phyloP scores from a whole-genome alignment of 345 rosid species.

The Eucalyptus rudis region DNA sequence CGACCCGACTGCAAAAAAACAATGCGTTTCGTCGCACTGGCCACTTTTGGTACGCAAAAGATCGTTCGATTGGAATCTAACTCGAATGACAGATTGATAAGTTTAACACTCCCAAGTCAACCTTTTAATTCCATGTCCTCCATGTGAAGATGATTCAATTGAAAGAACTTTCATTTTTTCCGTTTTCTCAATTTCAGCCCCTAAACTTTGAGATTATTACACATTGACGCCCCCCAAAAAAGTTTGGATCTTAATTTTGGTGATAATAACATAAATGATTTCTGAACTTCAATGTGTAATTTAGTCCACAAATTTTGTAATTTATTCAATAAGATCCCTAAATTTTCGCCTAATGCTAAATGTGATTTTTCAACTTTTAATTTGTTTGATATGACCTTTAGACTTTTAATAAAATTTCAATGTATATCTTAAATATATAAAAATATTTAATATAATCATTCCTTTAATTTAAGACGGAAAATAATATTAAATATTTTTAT shows the following conservation, averaged over 20 bases:
- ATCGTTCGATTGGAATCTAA: background rate
- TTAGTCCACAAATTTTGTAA: background rate
- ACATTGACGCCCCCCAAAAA: rapidly evolving
- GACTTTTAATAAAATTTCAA: rapidly evolving
- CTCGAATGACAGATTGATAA: background rate
- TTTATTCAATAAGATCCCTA: too few relatives aligned
- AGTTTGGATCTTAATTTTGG: background rate
- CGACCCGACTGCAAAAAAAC: background rate
- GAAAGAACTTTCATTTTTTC: background rate
- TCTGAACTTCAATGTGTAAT: rapidly evolving
- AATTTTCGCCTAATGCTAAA: too few relatives aligned
- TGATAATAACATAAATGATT: rapidly evolving
- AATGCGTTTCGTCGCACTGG: background rate
- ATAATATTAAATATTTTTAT: too few relatives aligned
- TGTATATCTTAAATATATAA: rapidly evolving
- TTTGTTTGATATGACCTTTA: rapidly evolving
- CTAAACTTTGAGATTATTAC: background rate
- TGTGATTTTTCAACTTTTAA: too few relatives aligned
- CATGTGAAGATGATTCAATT: background rate
- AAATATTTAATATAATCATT: too few relatives aligned
- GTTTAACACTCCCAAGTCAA: background rate
- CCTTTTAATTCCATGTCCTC: background rate
- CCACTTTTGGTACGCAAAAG: background rate
- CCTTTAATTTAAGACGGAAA: rapidly evolving
- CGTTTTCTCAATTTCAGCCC: background rate